phyloP scores from a whole-genome alignment of 2,329 filamentous ascomycete genomes.

The Colletotrichum acutatum region DNA sequence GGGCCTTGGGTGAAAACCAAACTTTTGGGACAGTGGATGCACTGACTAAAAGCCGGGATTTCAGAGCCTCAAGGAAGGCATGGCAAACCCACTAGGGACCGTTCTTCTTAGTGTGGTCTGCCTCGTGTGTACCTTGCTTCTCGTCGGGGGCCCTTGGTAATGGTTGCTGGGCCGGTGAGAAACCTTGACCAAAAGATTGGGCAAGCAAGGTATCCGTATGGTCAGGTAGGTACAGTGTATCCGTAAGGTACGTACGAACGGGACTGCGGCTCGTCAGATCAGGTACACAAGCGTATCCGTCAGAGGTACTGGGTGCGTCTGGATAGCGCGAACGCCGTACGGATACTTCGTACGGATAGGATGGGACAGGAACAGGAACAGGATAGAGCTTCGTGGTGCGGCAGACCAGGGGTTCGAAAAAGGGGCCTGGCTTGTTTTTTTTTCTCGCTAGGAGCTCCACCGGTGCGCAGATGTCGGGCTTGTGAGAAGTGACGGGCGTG shows the following conservation, averaged over 20 bases:
- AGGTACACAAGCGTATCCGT: slow-evolving; percentile 10
- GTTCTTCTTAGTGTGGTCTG: slow-evolving; percentile 26
- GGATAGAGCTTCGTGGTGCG: slow-evolving; percentile 33
- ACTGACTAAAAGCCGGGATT: slow-evolving; percentile 35
- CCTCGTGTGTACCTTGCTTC: slow-evolving; percentile 15
- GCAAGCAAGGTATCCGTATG: neutral
- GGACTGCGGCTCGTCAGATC: slow-evolving; percentile 14
- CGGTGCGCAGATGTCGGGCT: slow-evolving; percentile 26
- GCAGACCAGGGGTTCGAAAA: slow-evolving; percentile 29
- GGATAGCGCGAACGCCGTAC: neutral
- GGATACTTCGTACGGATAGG: neutral
- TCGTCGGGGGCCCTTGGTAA: neutral
- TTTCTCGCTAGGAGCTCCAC: slow-evolving; percentile 31
- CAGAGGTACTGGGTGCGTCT: slow-evolving; percentile 1
- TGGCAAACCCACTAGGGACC: slow-evolving; percentile 31
- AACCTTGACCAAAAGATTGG: neutral
- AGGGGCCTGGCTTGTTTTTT: slow-evolving; percentile 8
- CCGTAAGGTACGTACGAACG: neutral
- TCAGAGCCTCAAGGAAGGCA: slow-evolving; percentile 33
- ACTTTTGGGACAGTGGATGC: slow-evolving; percentile 34
- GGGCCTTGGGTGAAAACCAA: slow-evolving; percentile 22
- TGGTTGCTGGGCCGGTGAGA: neutral
- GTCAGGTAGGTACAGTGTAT: slow-evolving; percentile 1
- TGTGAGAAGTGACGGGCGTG: slow-evolving; percentile 15
- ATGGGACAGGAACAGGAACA: slow-evolving; percentile 1